phyloP scores from a whole-genome alignment of 371 early-diverging fungal genomes.

The Rhizopus arrhizus region DNA sequence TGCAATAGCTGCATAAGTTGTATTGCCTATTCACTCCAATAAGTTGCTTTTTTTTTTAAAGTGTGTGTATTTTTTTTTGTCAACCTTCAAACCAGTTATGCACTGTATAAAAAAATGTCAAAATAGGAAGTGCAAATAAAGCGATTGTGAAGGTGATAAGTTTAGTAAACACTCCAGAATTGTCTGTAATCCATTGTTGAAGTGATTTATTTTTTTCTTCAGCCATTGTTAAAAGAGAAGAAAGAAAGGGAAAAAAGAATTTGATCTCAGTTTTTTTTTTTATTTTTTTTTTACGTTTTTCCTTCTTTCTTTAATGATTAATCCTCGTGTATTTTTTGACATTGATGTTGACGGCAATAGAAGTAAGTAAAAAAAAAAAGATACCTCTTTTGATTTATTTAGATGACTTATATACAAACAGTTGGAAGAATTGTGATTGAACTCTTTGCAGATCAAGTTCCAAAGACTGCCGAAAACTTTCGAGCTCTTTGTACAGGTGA shows the following conservation, averaged over 20 bases:
- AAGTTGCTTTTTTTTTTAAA: constrained; percentile 6
- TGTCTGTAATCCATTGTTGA: constrained; percentile 11
- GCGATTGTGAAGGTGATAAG: constrained; percentile 49
- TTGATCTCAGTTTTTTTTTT: constrained; percentile 4
- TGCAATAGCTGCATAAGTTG: constrained; percentile 51
- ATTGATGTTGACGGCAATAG: constrained; percentile 67
- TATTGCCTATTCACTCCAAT: constrained; percentile 35
- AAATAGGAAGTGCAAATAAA: constrained; percentile 46
- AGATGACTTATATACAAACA: constrained; percentile 3
- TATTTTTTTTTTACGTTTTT: constrained; percentile 1
- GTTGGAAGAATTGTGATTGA: constrained; percentile 92
- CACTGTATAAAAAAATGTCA: constrained; percentile 44
- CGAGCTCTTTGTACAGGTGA: constrained; percentile 78
- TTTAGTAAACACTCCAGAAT: constrained; percentile 33
- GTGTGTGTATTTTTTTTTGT: constrained; percentile 4
- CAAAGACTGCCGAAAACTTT: constrained; percentile 99
- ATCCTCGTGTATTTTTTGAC: constrained; percentile 70
- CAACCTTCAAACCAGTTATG: constrained; percentile 51
- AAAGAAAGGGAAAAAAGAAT: constrained; percentile 12
- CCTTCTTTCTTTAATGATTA: constrained; percentile 36
- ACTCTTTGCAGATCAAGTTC: constrained; percentile 89
- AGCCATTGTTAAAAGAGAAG: background rate
- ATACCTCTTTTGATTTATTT: background rate
- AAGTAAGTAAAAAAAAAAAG: constrained; percentile 29
- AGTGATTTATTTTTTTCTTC: background rate